phyloP scores from a whole-genome alignment of 2,329 filamentous ascomycete genomes.

The Coleophoma cylindrospora region DNA sequence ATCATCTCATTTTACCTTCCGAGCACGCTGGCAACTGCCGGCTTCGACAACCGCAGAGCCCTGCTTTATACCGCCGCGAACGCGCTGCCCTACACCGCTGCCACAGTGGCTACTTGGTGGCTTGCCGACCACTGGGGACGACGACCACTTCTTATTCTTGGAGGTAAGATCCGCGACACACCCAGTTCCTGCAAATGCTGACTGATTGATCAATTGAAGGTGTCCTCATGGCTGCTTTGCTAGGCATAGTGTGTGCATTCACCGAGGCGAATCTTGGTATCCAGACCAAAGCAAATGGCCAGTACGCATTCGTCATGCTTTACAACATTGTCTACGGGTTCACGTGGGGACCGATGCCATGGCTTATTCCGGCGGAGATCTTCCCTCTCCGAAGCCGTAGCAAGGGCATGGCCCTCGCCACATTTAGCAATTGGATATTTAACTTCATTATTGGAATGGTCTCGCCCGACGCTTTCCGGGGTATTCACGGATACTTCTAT shows the following conservation, averaged over 20 bases:
- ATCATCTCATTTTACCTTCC: constrained; percentile 37
- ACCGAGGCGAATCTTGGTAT: constrained; percentile 25
- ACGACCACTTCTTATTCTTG: constrained; percentile 28
- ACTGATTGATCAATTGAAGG: not conserved
- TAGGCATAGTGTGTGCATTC: constrained; percentile 32
- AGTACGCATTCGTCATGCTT: constrained; percentile 33
- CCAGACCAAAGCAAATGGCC: constrained; percentile 28
- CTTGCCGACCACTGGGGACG: constrained; percentile 34
- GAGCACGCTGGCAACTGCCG: constrained; percentile 28
- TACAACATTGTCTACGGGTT: constrained; percentile 33
- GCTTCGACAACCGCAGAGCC: constrained; percentile 29
- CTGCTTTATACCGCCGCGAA: constrained; percentile 35
- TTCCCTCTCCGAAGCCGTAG: constrained; percentile 31
- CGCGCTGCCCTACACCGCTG: constrained; percentile 32
- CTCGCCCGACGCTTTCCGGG: constrained; percentile 34
- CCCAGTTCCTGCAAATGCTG: no score
- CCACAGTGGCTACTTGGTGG: constrained; percentile 33
- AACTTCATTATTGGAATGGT: constrained; percentile 31
- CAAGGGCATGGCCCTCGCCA: constrained; percentile 34
- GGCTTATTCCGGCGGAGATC: constrained; percentile 30
- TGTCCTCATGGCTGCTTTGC: constrained; percentile 27
- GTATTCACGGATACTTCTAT: constrained; percentile 37
- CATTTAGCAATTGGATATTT: constrained; percentile 29
- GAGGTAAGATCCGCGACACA: constrained; percentile 5
- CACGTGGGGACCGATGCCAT: constrained; percentile 34